These are phyloP conservation scores for Colletotrichum melonis DNA, from an alignment of 2,329 filamentous ascomycete species.

Conservation along the genomic window DNA sequence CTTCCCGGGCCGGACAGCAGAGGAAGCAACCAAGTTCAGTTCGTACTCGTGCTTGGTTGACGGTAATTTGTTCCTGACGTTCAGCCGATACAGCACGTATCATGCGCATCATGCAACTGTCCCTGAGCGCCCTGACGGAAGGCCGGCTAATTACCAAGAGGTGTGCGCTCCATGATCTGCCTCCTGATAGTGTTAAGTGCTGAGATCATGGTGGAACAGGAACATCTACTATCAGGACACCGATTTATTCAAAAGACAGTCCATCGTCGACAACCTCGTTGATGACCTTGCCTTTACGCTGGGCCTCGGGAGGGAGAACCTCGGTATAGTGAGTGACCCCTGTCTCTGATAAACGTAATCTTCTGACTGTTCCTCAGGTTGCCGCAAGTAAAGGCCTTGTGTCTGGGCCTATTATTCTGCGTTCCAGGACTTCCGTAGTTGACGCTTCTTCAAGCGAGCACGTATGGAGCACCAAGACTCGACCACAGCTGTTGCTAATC, in stretches of 20 bases:
- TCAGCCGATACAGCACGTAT: conserved; percentile 58
- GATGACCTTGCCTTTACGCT: conserved; percentile 81
- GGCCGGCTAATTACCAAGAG: conserved; percentile 71
- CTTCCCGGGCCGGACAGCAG: conserved; percentile 60
- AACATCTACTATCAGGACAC: conserved; percentile 85
- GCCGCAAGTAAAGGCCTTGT: conserved; percentile 81
- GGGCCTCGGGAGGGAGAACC: conserved; percentile 67
- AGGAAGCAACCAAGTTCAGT: conserved; percentile 66
- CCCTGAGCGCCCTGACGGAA: conserved; percentile 67
- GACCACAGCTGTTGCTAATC: background rate
- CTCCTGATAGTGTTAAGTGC: background rate
- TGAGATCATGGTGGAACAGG: conserved; percentile 53
- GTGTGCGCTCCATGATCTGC: conserved; percentile 47
- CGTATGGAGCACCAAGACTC: conserved; percentile 40
- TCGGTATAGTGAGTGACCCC: conserved; percentile 73
- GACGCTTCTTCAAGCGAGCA: conserved; percentile 42
- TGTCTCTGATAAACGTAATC: background rate
- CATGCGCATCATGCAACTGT: conserved; percentile 68
- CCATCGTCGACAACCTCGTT: conserved; percentile 76
- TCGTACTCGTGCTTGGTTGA: conserved; percentile 28
- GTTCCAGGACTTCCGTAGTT: conserved; percentile 36
- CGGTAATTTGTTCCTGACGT: background rate
- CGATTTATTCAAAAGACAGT: conserved; percentile 76
- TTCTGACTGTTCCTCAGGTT: conserved; percentile 57
- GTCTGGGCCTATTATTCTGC: conserved; percentile 66